Percentiles rank a stretch among this genome's conserved stretches.
These are phyloP conservation scores for Penicillium coffeae DNA, from an alignment of 495 filamentous ascomycete genomes.

Conservation along the genomic window DNA sequence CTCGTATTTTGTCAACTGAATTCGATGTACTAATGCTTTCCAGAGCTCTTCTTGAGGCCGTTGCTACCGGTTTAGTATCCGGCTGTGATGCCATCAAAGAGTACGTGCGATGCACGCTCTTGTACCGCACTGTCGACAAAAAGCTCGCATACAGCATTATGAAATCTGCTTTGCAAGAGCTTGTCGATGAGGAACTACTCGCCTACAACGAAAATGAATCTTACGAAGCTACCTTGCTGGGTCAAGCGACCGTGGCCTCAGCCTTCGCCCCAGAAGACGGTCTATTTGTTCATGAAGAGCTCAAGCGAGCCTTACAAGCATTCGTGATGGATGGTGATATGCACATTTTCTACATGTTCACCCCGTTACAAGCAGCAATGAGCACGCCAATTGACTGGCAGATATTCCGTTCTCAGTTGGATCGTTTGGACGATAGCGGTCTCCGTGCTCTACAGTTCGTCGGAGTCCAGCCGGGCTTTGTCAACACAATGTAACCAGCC, in stretches of 20 bases:
- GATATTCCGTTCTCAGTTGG: slow-evolving; percentile 66
- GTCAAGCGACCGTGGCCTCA: slow-evolving; percentile 70
- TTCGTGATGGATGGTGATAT: slow-evolving; percentile 85
- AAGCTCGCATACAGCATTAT: slow-evolving; percentile 56
- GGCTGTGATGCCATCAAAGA: slow-evolving; percentile 65
- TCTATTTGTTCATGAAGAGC: slow-evolving; percentile 67
- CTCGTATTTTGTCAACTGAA: not conserved
- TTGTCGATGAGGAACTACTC: slow-evolving; percentile 34
- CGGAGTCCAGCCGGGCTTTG: slow-evolving; percentile 62
- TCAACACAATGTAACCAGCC: slow-evolving; percentile 65
- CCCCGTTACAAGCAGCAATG: slow-evolving; percentile 55
- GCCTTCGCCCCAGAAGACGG: slow-evolving; percentile 74
- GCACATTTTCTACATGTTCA: slow-evolving; percentile 80
- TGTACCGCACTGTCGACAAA: slow-evolving; percentile 54
- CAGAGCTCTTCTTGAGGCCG: slow-evolving; percentile 70
- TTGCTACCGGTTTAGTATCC: slow-evolving; percentile 68
- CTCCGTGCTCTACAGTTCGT: slow-evolving; percentile 65
- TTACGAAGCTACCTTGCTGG: slow-evolving; percentile 62
- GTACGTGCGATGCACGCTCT: slow-evolving; percentile 65
- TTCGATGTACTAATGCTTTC: slow-evolving; percentile 7
- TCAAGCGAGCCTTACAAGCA: slow-evolving; percentile 61
- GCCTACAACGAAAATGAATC: slow-evolving; percentile 40
- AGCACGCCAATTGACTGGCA: slow-evolving; percentile 63
- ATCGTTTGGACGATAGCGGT: slow-evolving; percentile 65
- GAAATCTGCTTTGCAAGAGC: slow-evolving; percentile 51